phyloP scores from a whole-genome alignment of 2,329 filamentous ascomycete species.

The Elsinoe fawcettii region DNA sequence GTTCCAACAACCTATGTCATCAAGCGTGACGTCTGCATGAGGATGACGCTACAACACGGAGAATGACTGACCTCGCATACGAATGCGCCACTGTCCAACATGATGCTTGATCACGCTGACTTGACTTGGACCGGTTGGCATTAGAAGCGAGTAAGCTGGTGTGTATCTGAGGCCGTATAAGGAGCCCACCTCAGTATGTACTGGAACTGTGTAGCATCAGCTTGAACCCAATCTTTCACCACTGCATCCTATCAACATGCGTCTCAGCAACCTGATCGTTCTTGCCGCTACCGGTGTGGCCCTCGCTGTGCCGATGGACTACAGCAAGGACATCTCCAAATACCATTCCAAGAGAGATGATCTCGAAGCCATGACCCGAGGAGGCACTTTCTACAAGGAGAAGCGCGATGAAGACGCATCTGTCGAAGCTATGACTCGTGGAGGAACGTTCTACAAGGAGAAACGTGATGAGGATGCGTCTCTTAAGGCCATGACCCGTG shows the following conservation, averaged over 20 bases:
- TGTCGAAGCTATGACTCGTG: neutral
- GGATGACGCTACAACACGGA: too few species aligned
- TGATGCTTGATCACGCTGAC: neutral
- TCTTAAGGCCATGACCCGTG: neutral
- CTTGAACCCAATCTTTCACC: neutral
- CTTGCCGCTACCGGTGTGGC: neutral
- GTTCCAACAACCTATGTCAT: too few species aligned
- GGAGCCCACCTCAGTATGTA: neutral
- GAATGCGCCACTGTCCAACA: neutral
- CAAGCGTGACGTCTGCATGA: too few species aligned
- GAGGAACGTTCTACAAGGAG: constrained; percentile 1
- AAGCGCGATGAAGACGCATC: neutral
- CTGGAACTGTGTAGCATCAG: neutral
- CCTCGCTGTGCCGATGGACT: neutral
- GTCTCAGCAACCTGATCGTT: neutral
- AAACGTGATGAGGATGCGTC: neutral
- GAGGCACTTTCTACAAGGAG: neutral
- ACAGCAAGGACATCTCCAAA: neutral
- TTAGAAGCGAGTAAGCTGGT: neutral
- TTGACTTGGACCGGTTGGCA: too few species aligned
- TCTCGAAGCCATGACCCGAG: constrained; percentile 3
- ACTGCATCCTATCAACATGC: neutral
- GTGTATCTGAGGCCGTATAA: neutral
- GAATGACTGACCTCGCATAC: neutral
- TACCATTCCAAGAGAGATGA: constrained; percentile 1